Evolutionary conservation across 495 filamentous ascomycete genomes (phyloP).

Genomic region (Aspergillus diversus): DNA sequence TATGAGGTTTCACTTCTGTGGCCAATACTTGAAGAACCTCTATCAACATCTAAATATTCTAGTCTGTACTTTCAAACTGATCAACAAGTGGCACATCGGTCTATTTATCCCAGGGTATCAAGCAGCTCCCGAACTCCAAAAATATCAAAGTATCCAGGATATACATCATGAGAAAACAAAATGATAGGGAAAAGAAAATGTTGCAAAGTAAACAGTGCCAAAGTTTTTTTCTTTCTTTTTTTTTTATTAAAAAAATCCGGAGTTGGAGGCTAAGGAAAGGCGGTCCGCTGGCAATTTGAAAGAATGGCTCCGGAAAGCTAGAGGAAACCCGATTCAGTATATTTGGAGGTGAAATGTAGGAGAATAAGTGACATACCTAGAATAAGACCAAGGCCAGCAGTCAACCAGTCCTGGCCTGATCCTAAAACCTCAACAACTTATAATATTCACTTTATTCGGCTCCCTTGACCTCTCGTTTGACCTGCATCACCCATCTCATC

Average conservation of each 20-base stretch:
- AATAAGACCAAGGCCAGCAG: background rate
- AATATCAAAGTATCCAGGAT: constrained; percentile 17
- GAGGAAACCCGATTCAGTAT: too few species aligned
- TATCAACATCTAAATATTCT: constrained; percentile 23
- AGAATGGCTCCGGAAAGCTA: too few species aligned
- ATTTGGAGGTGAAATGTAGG: background rate
- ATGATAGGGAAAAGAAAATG: constrained; percentile 12
- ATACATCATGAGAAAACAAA: constrained; percentile 1
- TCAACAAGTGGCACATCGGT: constrained; percentile 18
- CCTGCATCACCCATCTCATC: constrained; percentile 69
- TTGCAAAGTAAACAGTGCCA: background rate
- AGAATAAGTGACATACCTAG: background rate
- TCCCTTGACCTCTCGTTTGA: constrained; percentile 57
- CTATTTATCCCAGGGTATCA: constrained; percentile 36
- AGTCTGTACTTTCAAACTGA: constrained; percentile 19
- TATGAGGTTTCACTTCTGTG: constrained; percentile 6
- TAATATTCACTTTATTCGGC: constrained; percentile 40
- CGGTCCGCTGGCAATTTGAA: too few species aligned
- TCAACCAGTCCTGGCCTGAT: background rate
- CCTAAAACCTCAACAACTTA: background rate
- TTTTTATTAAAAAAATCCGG: too few species aligned
- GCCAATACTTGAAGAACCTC: constrained; percentile 17
- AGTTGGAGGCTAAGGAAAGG: too few species aligned
- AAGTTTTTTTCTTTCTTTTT: too few species aligned
- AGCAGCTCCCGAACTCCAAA: constrained; percentile 31